Conservation (phyloP, 1,139 yeast species). For the Pichia cactophila region DNA sequence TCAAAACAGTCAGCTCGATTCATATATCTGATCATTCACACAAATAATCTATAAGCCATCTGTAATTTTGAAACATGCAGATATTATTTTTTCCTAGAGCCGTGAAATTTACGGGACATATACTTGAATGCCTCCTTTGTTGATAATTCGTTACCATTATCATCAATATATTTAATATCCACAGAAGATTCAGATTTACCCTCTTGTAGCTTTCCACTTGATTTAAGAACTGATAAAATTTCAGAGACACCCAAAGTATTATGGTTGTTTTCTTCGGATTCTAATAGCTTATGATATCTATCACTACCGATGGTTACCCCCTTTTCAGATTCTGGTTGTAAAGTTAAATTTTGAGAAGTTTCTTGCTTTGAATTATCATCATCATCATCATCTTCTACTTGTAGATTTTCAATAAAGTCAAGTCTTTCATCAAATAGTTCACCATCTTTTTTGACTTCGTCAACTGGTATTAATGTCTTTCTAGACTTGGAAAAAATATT, state of each 20-base stretch:
- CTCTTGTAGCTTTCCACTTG: slow-evolving; percentile 16
- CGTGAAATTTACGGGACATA: slow-evolving; percentile 83
- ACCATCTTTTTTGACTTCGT: slow-evolving; percentile 21
- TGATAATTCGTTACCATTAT: slow-evolving; percentile 54
- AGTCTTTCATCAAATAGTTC: slow-evolving; percentile 45
- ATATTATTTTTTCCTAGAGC: slow-evolving; percentile 28
- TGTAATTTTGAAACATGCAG: too few relatives aligned
- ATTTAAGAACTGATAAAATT: slow-evolving; percentile 3
- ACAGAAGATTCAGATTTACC: slow-evolving; percentile 40
- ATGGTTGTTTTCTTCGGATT: slow-evolving; percentile 27
- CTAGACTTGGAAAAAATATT: slow-evolving; percentile 29
- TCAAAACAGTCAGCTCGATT: too few relatives aligned
- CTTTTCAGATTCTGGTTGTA: neutral
- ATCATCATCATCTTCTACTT: slow-evolving; percentile 20
- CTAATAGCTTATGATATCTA: slow-evolving; percentile 28
- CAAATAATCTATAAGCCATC: too few relatives aligned
- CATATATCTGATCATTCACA: too few relatives aligned
- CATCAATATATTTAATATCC: slow-evolving; percentile 60
- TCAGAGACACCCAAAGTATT: slow-evolving; percentile 13
- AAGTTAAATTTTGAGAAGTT: neutral
- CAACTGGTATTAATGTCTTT: slow-evolving; percentile 28
- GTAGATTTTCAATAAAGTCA: slow-evolving; percentile 42
- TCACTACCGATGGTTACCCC: slow-evolving; percentile 1
- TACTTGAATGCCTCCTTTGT: slow-evolving; percentile 81
- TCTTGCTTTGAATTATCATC: neutral